Evolutionary conservation across 1,284 basidiomycete genomes (phyloP).

Genomic region (Puccinia brachypodii): DNA sequence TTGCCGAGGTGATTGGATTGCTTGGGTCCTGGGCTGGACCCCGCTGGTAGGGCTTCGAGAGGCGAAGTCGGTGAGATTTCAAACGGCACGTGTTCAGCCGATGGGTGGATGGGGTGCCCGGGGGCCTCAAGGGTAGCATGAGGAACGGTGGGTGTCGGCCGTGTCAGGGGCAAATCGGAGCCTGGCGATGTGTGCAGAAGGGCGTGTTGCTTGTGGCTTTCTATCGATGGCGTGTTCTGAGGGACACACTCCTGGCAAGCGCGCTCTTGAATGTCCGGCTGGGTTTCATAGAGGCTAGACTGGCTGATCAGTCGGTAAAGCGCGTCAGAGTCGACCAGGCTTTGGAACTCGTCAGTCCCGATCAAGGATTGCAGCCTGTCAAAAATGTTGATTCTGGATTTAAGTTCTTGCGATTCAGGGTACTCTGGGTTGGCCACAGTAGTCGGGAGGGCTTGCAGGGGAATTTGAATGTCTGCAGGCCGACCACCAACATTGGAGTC

Average conservation of each 20-base stretch:
- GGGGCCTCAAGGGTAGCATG: slow-evolving; percentile 1
- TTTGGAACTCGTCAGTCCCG: slow-evolving; percentile 6
- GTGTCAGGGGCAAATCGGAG: background rate
- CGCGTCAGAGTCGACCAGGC: background rate
- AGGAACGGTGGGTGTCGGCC: background rate
- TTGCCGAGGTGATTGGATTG: slow-evolving; percentile 10
- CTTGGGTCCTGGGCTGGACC: background rate
- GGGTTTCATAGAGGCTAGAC: slow-evolving; percentile 4
- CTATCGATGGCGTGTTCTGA: background rate
- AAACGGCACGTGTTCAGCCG: background rate
- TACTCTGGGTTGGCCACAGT: background rate
- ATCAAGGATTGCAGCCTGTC: slow-evolving; percentile 1
- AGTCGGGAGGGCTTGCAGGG: background rate
- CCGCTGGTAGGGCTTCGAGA: background rate
- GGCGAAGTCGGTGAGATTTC: background rate
- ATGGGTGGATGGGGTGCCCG: background rate
- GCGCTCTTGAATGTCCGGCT: slow-evolving; percentile 19
- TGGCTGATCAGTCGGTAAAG: slow-evolving; percentile 3
- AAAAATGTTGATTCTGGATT: background rate
- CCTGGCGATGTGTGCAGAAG: background rate
- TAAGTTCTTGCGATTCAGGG: slow-evolving; percentile 1
- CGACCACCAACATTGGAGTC: background rate
- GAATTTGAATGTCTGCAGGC: background rate
- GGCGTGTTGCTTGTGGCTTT: background rate
- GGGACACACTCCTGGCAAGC: background rate